These are phyloP conservation scores for Fusarium annulatum DNA, from an alignment of 2,329 filamentous ascomycete genomes.

Conservation along the genomic window DNA sequence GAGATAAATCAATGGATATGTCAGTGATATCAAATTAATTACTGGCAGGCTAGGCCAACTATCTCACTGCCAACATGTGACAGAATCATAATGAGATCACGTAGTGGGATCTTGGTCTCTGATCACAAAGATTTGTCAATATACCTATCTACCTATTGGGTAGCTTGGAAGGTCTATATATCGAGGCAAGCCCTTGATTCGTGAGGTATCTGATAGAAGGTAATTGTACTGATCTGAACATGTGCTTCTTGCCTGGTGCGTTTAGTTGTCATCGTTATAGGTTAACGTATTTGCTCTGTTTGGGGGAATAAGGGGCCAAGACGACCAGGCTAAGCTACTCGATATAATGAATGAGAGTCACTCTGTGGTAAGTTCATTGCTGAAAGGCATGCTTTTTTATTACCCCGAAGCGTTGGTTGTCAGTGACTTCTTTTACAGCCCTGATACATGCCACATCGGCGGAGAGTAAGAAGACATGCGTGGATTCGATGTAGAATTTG, in stretches of 20 bases:
- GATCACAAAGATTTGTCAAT: background rate
- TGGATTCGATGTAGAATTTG: too few species aligned
- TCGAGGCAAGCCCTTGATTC: too few species aligned
- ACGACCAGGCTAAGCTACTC: background rate
- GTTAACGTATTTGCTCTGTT: background rate
- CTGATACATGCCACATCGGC: background rate
- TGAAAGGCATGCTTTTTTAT: background rate
- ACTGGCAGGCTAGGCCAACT: background rate
- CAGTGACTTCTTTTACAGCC: background rate
- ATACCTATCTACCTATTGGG: background rate
- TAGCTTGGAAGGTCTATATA: too few species aligned
- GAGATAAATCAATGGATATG: constrained; percentile 2
- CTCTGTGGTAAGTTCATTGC: background rate
- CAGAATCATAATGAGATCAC: background rate
- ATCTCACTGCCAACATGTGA: background rate
- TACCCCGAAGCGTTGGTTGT: background rate
- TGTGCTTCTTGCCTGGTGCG: background rate
- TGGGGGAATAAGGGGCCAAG: background rate
- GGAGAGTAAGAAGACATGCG: background rate
- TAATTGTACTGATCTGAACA: background rate
- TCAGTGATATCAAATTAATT: constrained; percentile 21
- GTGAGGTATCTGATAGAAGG: background rate
- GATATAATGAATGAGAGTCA: background rate
- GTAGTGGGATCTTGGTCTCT: background rate
- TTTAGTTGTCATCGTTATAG: background rate